Evolutionary conservation across 2,329 filamentous ascomycete species (phyloP), one percentile per base, ranked within the genome.

Genomic region (Aspergillus ruber): DNA sequence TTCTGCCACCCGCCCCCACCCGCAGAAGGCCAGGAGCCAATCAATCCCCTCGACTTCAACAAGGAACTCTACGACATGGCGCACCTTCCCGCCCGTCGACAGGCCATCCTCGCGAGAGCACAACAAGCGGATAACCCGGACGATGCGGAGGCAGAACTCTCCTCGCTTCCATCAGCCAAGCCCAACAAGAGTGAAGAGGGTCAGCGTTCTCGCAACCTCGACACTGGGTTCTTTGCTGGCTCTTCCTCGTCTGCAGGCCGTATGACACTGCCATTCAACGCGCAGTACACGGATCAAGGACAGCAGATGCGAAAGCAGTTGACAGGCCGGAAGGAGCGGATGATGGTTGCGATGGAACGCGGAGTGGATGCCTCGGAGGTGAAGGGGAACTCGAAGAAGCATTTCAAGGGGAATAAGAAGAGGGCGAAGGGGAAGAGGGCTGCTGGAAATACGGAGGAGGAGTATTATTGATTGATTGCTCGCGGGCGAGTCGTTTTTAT

Each of bases 221-320:
- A 98, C 72, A 88, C 85, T 62, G 80, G 81, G n/a, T 98, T 97
- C 76, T 98, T 98, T 64, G 73, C 82, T 2, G 79, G 77, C 2
- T 77, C 80, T 47, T 50, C 59, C 23, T 75, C 79, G 9, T 79
- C 74, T 40, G 79, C 77, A 1, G 86, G 82, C 2, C 85, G 87
- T 60, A 55, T 94, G 33, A 83, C 73, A 47, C 83, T 83, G 75
- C 90, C 93, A 0, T 97, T 97, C 73, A 91, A 84, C 68, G 82
- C 93, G 72, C 87, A 93, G 71, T 94, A 96, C 70, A 84, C 83
- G 3, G 80, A 93, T 69, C 89, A 95, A 63, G 90, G 89, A 4
- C 69, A 72, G 50, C 70, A 77, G 23, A 94, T 88, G 70, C 75
- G 76, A 13, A 94, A 88, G 72, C 75, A 85, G 53, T 71, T 96